A percentile compares a stretch with the other conserved stretches of the same genome.
These are phyloP conservation scores for Helichrysum umbraculigerum DNA, from an alignment of 129 eudicot species.

Conservation along the genomic window DNA sequence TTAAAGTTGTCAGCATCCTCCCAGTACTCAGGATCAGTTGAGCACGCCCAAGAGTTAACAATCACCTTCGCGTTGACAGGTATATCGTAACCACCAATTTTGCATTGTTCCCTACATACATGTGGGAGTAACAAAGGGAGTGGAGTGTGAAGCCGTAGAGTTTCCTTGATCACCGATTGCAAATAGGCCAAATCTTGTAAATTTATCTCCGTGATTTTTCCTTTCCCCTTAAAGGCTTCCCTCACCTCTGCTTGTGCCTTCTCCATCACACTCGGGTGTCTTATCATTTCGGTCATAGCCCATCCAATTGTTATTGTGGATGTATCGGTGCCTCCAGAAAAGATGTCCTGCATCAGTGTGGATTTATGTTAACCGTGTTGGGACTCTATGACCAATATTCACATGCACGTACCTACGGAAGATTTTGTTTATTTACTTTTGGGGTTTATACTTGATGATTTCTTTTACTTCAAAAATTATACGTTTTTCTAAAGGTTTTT, in stretches of 20 bases:
- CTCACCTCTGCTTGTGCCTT: not conserved
- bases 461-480: too few species aligned
- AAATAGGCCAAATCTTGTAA: not conserved
- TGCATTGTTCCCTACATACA: not conserved
- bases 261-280: too few species aligned
- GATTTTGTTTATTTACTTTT: too few species aligned
- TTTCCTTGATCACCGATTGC: not conserved
- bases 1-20: not conserved
- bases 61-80: not conserved
- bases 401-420: not conserved
- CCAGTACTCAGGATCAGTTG: slow-evolving; percentile 5
- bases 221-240: not conserved
- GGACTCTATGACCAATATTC: not conserved
- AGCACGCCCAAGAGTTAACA: not conserved
- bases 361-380: not conserved
- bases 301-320: not conserved
- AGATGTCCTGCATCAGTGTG: not conserved
- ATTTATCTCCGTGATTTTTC: not conserved
- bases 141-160: slow-evolving; percentile 1
- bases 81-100: slow-evolving; percentile 9
- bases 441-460: too few species aligned
- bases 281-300: too few species aligned
- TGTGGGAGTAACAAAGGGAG: slow-evolving; percentile 8
- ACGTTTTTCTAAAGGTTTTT: too few species aligned
- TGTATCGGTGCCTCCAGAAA: not conserved